Evolutionary conservation across 345 rosid genomes (phyloP).

Genomic region (Salix viminalis): DNA sequence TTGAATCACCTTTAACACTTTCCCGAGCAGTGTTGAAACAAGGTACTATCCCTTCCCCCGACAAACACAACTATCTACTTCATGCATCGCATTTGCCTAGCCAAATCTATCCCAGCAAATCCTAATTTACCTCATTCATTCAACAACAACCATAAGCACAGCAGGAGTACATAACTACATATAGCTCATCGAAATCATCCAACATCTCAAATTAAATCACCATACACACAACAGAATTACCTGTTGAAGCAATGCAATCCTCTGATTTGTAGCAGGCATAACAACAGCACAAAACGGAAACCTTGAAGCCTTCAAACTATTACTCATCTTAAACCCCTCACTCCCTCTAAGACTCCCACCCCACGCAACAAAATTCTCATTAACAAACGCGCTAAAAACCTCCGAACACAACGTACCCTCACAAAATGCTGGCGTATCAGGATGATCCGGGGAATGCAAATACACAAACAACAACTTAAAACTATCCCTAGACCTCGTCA

Average conservation of each 20-base stretch:
- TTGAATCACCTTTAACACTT: background rate
- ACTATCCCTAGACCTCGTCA: constrained; percentile 68
- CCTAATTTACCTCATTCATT: background rate
- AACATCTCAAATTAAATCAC: background rate
- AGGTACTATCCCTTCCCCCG: background rate
- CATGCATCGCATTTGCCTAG: background rate
- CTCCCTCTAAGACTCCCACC: constrained; percentile 92
- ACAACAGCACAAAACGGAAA: constrained; percentile 96
- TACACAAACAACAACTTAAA: constrained; percentile 83
- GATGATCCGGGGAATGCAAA: constrained; percentile 97
- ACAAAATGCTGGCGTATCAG: constrained; percentile 74
- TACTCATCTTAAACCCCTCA: constrained; percentile 99
- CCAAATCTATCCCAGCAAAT: background rate
- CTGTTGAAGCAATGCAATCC: constrained; percentile 94
- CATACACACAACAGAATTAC: constrained; percentile 23
- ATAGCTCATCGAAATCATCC: background rate
- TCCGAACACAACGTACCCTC: constrained; percentile 71
- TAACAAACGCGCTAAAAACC: constrained; percentile 56
- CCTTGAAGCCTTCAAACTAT: constrained; percentile 91
- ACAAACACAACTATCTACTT: background rate
- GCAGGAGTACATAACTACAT: background rate
- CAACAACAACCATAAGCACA: background rate
- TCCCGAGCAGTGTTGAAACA: background rate
- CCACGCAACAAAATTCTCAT: constrained; percentile 91
- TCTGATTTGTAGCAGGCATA: constrained; percentile 90